Conservation (phyloP, 805 yeast species). For the Blastobotrys peoriensis region DNA sequence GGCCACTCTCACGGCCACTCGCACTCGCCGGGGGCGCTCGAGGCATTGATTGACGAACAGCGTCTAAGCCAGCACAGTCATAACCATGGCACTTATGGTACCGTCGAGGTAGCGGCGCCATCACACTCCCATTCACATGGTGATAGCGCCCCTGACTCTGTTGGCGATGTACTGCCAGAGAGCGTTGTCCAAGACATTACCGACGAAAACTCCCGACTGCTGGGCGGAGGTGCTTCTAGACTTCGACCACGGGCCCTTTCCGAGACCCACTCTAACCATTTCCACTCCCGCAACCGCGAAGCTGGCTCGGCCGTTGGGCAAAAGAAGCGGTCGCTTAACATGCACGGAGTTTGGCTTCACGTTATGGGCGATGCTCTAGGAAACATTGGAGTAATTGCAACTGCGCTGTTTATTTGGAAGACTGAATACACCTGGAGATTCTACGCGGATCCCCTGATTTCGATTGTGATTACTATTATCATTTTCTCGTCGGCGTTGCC, state of each 20-base stretch:
- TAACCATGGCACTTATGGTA: conserved; percentile 6
- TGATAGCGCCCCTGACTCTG: conserved; percentile 12
- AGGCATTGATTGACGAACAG: conserved; percentile 12
- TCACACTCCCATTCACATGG: background rate
- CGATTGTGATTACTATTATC: conserved; percentile 77
- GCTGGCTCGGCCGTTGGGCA: conserved; percentile 19
- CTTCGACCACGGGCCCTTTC: conserved; percentile 11
- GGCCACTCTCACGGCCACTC: conserved; percentile 20
- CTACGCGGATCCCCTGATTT: conserved; percentile 80
- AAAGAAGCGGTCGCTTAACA: conserved; percentile 66
- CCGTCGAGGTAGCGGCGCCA: background rate
- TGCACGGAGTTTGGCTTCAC: conserved; percentile 95
- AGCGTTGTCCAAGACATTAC: conserved; percentile 38
- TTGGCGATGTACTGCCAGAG: conserved; percentile 41
- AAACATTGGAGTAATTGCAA: conserved; percentile 82
- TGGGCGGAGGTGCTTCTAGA: conserved; percentile 10
- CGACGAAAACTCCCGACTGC: conserved; percentile 36
- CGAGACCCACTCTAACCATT: conserved; percentile 25
- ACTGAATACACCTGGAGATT: conserved; percentile 84
- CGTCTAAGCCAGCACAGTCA: conserved; percentile 9
- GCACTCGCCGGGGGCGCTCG: background rate
- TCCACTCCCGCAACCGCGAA: conserved; percentile 26
- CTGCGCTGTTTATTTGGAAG: conserved; percentile 91
- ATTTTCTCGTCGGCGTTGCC: conserved; percentile 91
- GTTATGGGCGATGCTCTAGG: conserved; percentile 96